phyloP scores from a whole-genome alignment of 306 rosid species.

The Lagenaria siceraria region DNA sequence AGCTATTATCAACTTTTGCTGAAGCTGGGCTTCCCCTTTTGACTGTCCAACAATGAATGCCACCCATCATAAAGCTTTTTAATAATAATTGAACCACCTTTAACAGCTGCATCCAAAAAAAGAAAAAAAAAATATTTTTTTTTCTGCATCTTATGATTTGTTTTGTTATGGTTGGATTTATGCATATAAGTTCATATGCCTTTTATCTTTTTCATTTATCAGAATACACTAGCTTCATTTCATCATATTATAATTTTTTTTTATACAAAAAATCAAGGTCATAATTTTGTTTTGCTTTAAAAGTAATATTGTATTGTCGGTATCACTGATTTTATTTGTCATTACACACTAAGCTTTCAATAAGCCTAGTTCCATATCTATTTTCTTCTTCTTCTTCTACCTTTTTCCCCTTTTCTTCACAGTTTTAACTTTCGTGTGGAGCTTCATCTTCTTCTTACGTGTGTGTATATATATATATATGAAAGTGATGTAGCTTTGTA shows the following conservation, averaged over 20 bases:
- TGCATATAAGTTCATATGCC: not conserved
- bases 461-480: not conserved
- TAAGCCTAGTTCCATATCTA: not conserved
- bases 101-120: not conserved
- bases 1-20: not conserved
- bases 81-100: not conserved
- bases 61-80: not conserved
- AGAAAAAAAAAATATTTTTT: not conserved
- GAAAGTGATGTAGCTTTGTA: not conserved
- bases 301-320: not conserved
- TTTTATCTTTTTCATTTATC: not conserved
- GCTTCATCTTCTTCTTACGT: not conserved
- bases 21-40: not conserved
- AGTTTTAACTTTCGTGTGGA: not conserved
- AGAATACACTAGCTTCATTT: not conserved
- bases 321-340: not conserved
- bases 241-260: not conserved
- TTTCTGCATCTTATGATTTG: not conserved
- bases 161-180: conserved; percentile 1
- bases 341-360: not conserved
- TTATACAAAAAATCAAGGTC: not conserved
- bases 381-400: not conserved
- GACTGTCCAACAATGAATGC: conserved; percentile 2
- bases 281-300: not conserved
- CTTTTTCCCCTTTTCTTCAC: not conserved